Evolutionary conservation across 805 yeast genomes (phyloP), one percentile per base, ranked within the genome.

Genomic region (Saturnispora quitensis): DNA sequence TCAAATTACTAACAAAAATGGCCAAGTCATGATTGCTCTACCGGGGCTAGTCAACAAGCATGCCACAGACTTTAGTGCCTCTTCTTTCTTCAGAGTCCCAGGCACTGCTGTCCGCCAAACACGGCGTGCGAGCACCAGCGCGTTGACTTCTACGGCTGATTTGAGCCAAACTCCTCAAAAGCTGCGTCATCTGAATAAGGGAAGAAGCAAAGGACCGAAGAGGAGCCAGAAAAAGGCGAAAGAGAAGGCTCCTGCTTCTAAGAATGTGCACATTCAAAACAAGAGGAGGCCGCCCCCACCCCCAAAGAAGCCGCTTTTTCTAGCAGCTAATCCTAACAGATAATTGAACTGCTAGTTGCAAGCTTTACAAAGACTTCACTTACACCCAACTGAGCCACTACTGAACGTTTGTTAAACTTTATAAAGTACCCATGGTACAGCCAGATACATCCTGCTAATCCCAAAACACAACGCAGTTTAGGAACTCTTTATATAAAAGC

Each of bases 161-260:
- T 50, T 62, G 40, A 60, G 54, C 3, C 52, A 57, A 36, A 57
- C 56, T 45, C 57, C 62, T 0, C 63, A 56, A 13, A 68, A 68
- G 42, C 62, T 77, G 45, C 64, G 64, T 0, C 81, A 78, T 60
- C 62, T 73, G 2, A 77, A 70, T 44, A 78, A 77, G 57, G 51
- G 62, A 0, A 64, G 83, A 50, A 66, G 80, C 17, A 73, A 67
- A 51, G 83, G 83, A 0, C 83, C 83, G 0, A 75, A 71, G 58
- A 63, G 82, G 55, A 65, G 74, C 47, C 64, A 74, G 18, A 81
- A 82, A 1, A 67, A 68, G 49, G 55, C 31, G 2, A 40, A 15
- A 24, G 31, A 22, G 9, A 22, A 40, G 15, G 44, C 8, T 25
- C 17, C 24, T 24, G n/a, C 4, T 40, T 8, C 15, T 4, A 22